Base-by-base conservation (phyloP, 768 basidiomycete species). In the Tulasnella calospora region DNA sequence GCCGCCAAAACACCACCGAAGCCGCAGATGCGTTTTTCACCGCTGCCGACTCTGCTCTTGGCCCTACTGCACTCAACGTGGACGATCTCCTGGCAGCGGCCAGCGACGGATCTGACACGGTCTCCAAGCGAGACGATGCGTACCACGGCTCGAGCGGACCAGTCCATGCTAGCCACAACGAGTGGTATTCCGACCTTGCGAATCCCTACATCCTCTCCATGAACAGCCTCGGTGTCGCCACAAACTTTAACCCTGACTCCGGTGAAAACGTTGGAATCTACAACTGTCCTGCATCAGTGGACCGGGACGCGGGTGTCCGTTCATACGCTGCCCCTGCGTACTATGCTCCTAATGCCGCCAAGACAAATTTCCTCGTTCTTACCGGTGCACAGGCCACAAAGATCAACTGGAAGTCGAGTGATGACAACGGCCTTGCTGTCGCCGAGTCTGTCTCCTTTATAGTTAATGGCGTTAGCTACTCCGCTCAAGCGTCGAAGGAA, bases 401-500 rank as follows among this genome's bases (percentile, higher is more conserved):
- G 38, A 70, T 76, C 30, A 40, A 38, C 27, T 76, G 55, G 44
- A 55, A 74, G 73, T 44, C 40, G 2, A 51, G 10, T 23, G 21
- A 74, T 33, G 73, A 3, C 73, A 27, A 36, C 41, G 35, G 30
- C 41, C 35, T 44, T 36, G 51, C 57, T 21, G 55, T 57, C 44
- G 89, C 89, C 0, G 85, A 84, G 4, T 88, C 88, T 8, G 86
- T 90, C 17, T 86, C 86, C 74, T 90, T 89, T 81, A 80, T 85
- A 23, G 71, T 83, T 6, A 80, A 80, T 3, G 84, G 82, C 0
- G 70, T 81, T 13, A 81, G 67, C 8, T 84, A 86, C 78, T 78
- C 82, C 5, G 87, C 87, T 36, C 82, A 84, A 36, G 88, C 87
- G 13, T 82, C 81, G 70, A 86, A 86, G 74, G 89, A 90, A 82